These are phyloP conservation scores for Penicillium sp. DNA, from an alignment of 2,329 filamentous ascomycete species.

Conservation along the genomic window DNA sequence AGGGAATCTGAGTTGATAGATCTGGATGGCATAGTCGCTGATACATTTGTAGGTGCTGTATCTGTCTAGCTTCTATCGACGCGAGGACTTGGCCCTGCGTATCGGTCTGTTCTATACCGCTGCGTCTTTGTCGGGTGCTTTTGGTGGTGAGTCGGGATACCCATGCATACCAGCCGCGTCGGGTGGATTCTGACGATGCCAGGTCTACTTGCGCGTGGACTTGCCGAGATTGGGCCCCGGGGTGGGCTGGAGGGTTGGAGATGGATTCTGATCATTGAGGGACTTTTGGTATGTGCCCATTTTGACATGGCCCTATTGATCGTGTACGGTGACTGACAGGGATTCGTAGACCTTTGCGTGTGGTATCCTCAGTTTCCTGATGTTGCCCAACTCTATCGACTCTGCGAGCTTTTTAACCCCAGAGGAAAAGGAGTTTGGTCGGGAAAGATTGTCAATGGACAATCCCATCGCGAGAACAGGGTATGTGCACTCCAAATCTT, in stretches of 20 bases:
- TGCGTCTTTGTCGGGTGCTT: slow-evolving; percentile 59
- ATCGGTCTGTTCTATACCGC: slow-evolving; percentile 65
- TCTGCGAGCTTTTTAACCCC: slow-evolving; percentile 50
- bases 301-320: accelerated
- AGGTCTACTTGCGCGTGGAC: slow-evolving; percentile 55
- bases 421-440: slow-evolving; percentile 48
- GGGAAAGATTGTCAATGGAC: slow-evolving; percentile 41
- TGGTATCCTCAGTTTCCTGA: slow-evolving; percentile 47
- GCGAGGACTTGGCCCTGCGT: slow-evolving; percentile 55
- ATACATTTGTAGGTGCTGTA: slow-evolving; percentile 50
- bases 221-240: slow-evolving; percentile 53
- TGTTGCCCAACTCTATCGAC: slow-evolving; percentile 52
- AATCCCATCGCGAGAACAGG: slow-evolving; percentile 21
- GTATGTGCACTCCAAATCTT: slow-evolving; percentile 14
- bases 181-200: not conserved
- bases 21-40: slow-evolving; percentile 5
- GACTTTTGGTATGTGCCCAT: slow-evolving; percentile 29
- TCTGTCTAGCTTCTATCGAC: slow-evolving; percentile 56
- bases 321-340: not conserved
- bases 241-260: slow-evolving; percentile 54
- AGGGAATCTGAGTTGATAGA: slow-evolving; percentile 7
- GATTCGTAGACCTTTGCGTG: slow-evolving; percentile 47
- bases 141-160: slow-evolving; percentile 43
- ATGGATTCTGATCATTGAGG: slow-evolving; percentile 60
- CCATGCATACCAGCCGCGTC: not conserved